A percentile compares a stretch with the other conserved stretches of the same genome.
These are phyloP conservation scores for Ailanthus altissimus DNA, from an alignment of 345 rosid genomes.

Conservation along the genomic window DNA sequence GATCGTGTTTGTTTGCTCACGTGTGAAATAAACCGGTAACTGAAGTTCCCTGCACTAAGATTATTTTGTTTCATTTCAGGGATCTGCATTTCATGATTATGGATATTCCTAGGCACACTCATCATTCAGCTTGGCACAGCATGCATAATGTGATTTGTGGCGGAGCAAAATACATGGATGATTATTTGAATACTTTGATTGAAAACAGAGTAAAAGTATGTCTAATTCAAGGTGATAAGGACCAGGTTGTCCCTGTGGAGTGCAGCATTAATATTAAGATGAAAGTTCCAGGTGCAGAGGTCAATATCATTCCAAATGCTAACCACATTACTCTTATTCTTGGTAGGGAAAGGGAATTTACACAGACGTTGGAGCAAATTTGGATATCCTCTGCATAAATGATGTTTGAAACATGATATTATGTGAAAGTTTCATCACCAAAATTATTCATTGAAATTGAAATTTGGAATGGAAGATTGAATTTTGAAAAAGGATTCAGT, in stretches of 20 bases:
- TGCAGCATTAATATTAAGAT: conserved; percentile 52
- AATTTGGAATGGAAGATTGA: no score
- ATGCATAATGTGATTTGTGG: conserved; percentile 85
- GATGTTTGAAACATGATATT: no score
- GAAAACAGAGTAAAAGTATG: conserved; percentile 37
- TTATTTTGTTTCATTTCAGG: conserved; percentile 31
- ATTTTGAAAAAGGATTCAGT: no score
- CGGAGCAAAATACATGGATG: conserved; percentile 60
- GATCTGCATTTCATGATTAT: conserved; percentile 40
- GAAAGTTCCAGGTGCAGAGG: conserved; percentile 46
- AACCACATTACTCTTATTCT: conserved; percentile 55
- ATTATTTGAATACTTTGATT: conserved; percentile 42
- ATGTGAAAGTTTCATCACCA: background rate
- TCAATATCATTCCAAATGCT: conserved; percentile 41
- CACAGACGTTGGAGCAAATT: conserved; percentile 42
- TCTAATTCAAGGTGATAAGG: conserved; percentile 62
- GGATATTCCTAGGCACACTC: conserved; percentile 71
- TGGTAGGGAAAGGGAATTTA: conserved; percentile 52
- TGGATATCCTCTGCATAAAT: conserved; percentile 43
- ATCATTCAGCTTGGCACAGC: conserved; percentile 77
- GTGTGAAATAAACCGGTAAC: background rate
- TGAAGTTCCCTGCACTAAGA: background rate
- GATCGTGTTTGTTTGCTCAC: background rate
- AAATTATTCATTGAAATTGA: background rate
- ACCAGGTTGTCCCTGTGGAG: conserved; percentile 55